These are phyloP conservation scores for Phytophthora pistaciae DNA, from an alignment of 352 stramenopile species.

Conservation along the genomic window DNA sequence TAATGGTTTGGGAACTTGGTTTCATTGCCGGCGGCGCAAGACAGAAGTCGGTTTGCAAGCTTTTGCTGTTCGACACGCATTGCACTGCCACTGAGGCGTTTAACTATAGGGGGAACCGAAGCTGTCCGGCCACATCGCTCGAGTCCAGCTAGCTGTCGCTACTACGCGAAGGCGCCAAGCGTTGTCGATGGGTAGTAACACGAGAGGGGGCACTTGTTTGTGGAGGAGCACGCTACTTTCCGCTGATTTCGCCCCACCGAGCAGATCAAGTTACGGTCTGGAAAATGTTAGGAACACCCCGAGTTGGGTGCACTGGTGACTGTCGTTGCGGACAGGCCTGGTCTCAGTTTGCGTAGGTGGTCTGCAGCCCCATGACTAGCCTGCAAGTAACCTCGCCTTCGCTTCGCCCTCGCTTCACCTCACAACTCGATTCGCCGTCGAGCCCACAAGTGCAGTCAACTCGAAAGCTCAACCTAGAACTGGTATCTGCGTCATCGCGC, in stretches of 20 bases:
- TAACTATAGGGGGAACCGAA: not conserved
- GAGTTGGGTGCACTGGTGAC: conserved; percentile 23
- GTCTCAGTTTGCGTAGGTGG: conserved; percentile 1
- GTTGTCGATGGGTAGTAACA: conserved; percentile 16
- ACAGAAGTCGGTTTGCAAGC: not conserved
- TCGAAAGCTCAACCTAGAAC: conserved; percentile 13
- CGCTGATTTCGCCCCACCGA: conserved; percentile 33
- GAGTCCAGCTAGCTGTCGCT: conserved; percentile 18
- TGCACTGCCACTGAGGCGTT: not conserved
- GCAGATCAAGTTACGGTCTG: conserved; percentile 16
- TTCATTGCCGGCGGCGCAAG: not conserved
- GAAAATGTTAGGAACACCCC: conserved; percentile 15
- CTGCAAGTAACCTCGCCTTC: not conserved
- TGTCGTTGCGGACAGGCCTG: not conserved
- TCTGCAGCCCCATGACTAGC: not conserved
- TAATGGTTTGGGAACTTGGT: too few species aligned
- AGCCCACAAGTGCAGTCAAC: conserved; percentile 22
- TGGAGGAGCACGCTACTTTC: conserved; percentile 12
- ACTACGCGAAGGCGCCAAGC: not conserved
- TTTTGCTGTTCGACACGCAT: not conserved
- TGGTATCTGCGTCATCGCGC: conserved; percentile 10
- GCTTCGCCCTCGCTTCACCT: not conserved
- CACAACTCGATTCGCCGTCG: conserved; percentile 28
- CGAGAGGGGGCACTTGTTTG: conserved; percentile 6
- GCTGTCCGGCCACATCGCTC: not conserved